These are phyloP conservation scores for Microcos paniculata DNA, from an alignment of 345 rosid species.

Conservation along the genomic window DNA sequence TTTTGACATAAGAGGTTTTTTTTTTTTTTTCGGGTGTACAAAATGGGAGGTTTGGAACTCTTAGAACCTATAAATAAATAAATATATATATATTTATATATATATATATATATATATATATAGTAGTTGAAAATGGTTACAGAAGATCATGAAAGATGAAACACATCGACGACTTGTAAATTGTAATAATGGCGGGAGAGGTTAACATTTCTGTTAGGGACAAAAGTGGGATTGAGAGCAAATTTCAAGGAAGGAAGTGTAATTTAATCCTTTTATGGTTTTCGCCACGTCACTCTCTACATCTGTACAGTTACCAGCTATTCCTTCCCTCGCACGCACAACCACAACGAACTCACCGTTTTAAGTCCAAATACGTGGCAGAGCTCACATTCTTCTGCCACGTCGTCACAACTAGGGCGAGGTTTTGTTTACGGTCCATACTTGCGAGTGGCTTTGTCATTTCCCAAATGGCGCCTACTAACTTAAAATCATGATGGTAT, in stretches of 20 bases:
- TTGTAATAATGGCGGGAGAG: too few species aligned
- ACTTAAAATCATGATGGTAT: slow-evolving; percentile 25
- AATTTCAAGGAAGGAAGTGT: background rate
- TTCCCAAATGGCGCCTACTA: slow-evolving; percentile 15
- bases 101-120: too few species aligned
- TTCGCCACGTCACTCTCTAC: background rate
- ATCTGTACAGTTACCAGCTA: background rate
- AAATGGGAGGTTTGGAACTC: too few species aligned
- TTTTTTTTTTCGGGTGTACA: too few species aligned
- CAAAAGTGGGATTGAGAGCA: background rate
- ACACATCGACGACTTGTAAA: too few species aligned
- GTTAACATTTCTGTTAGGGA: background rate
- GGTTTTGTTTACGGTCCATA: background rate
- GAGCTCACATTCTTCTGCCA: background rate
- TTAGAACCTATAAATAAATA: too few species aligned
- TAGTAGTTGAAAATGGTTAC: too few species aligned
- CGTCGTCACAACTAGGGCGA: background rate
- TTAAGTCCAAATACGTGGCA: background rate
- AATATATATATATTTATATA: too few species aligned
- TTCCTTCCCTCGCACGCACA: background rate
- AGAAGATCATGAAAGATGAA: too few species aligned
- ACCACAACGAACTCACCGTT: background rate
- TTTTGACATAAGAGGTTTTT: too few species aligned
- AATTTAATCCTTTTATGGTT: background rate
- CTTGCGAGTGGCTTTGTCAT: background rate